Conservation (phyloP, 495 filamentous ascomycete genomes). For the Glutinoglossum americanum region DNA sequence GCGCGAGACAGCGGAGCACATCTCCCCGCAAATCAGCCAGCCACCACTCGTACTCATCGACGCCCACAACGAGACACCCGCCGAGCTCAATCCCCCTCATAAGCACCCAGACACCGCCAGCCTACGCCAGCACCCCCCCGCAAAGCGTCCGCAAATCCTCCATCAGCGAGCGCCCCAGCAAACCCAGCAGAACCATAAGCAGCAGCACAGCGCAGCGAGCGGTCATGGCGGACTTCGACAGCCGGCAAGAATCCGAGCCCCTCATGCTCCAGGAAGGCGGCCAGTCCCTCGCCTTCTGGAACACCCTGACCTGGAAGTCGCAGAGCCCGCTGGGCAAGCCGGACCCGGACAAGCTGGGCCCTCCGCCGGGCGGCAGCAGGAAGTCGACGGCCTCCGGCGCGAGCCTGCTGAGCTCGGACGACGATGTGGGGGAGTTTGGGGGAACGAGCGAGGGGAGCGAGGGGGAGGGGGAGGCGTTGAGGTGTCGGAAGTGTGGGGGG, state of each 20-base stretch:
- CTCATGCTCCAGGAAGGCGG: conserved; percentile 27
- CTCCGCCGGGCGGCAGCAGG: neutral
- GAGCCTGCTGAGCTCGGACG: conserved; percentile 3
- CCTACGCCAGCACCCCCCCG: neutral
- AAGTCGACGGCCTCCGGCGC: no score
- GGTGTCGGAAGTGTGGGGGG: conserved; percentile 27
- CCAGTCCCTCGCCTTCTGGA: conserved; percentile 32
- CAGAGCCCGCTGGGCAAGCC: neutral
- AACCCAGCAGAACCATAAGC: neutral
- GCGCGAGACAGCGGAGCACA: conserved; percentile 21
- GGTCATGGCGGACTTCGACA: neutral
- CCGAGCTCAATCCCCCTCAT: neutral
- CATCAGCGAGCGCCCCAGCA: neutral
- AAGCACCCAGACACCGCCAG: neutral
- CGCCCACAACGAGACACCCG: conserved; percentile 5
- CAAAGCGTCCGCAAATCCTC: neutral
- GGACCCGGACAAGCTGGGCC: neutral
- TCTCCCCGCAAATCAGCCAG: conserved; percentile 33
- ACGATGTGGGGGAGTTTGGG: neutral
- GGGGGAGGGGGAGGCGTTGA: conserved; percentile 20
- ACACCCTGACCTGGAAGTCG: conserved; percentile 24
- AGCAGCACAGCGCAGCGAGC: neutral
- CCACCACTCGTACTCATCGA: conserved; percentile 15
- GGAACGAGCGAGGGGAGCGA: conserved; percentile 6
- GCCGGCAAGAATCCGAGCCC: conserved; percentile 17